Percentiles rank a stretch among this genome's conserved stretches.
Evolutionary conservation across 2,329 filamentous ascomycete species (phyloP).

Genomic region (Bipolaris sorokiniana): DNA sequence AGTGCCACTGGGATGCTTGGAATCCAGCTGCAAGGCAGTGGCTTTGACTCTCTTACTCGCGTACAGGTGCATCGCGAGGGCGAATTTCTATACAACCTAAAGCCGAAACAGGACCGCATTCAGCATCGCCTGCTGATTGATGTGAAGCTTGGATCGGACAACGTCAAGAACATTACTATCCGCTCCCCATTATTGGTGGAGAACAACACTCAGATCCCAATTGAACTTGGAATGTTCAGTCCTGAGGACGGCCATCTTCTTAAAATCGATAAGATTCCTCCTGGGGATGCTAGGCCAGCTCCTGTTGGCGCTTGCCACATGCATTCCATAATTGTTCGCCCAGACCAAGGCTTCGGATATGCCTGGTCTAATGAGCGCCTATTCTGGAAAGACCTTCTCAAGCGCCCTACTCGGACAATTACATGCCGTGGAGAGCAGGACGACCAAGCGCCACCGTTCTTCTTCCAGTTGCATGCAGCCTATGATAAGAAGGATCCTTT

Average conservation of each 20-base stretch:
- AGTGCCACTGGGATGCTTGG: conserved; percentile 79
- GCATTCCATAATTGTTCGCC: conserved; percentile 85
- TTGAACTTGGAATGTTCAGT: conserved; percentile 92
- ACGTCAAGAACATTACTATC: conserved; percentile 97
- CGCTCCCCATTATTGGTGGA: conserved; percentile 90
- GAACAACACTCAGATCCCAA: conserved; percentile 94
- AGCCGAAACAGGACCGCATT: conserved; percentile 83
- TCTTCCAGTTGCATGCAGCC: conserved; percentile 90
- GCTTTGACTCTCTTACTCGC: conserved; percentile 87
- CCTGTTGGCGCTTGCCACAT: conserved; percentile 91
- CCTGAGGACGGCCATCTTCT: conserved; percentile 84
- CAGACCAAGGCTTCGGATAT: conserved; percentile 95
- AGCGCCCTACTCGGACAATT: conserved; percentile 82
- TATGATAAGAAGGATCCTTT: conserved; percentile 85
- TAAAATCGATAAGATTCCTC: conserved; percentile 97
- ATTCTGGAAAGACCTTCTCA: conserved; percentile 91
- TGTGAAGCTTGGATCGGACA: conserved; percentile 87
- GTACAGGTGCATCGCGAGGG: conserved; percentile 94
- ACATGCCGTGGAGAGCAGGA: conserved; percentile 86
- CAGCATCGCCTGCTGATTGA: conserved; percentile 92
- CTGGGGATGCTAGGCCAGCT: conserved; percentile 85
- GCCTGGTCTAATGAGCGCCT: conserved; percentile 89
- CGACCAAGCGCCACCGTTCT: conserved; percentile 80
- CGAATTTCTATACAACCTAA: conserved; percentile 85
- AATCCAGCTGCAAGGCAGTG: conserved; percentile 86